Conservation (phyloP, 1,284 basidiomycete genomes). For the Rhodotorula sp. region DNA sequence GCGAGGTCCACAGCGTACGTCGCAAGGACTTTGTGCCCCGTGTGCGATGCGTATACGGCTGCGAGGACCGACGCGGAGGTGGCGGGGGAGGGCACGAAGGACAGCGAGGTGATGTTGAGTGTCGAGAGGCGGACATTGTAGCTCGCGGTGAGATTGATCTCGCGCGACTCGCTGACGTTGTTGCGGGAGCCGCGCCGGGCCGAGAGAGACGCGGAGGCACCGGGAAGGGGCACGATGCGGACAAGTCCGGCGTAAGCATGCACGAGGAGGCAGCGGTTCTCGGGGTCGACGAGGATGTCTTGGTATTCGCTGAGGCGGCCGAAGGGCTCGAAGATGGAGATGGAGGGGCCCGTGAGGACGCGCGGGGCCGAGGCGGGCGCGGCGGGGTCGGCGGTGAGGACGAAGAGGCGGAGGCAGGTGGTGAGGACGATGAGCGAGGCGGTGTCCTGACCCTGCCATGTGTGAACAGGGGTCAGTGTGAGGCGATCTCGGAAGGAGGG, state of each 20-base stretch:
- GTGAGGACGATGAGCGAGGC: constrained; percentile 43
- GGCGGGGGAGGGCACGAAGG: constrained; percentile 19
- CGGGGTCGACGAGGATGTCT: constrained; percentile 36
- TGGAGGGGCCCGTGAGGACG: constrained; percentile 22
- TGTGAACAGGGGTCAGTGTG: background rate
- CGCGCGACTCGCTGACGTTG: background rate
- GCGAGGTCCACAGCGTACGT: constrained; percentile 28
- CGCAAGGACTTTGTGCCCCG: constrained; percentile 17
- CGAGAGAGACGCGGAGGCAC: background rate
- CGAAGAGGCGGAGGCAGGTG: constrained; percentile 40
- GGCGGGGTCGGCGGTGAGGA: constrained; percentile 25
- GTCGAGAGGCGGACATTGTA: constrained; percentile 41
- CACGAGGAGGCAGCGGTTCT: constrained; percentile 30
- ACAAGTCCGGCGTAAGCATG: constrained; percentile 46
- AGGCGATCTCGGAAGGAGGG: no score
- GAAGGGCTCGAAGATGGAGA: constrained; percentile 40
- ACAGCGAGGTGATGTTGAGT: constrained; percentile 41
- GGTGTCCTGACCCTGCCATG: constrained; percentile 11
- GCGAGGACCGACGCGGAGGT: constrained; percentile 6
- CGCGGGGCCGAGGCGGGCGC: background rate
- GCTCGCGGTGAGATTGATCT: constrained; percentile 32
- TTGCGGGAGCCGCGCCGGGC: background rate
- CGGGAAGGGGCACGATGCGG: constrained; percentile 41
- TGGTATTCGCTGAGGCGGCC: constrained; percentile 34
- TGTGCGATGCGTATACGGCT: constrained; percentile 23